These are phyloP conservation scores for Talaromyces sp. DNA, from an alignment of 2,329 filamentous ascomycete species.

Conservation along the genomic window DNA sequence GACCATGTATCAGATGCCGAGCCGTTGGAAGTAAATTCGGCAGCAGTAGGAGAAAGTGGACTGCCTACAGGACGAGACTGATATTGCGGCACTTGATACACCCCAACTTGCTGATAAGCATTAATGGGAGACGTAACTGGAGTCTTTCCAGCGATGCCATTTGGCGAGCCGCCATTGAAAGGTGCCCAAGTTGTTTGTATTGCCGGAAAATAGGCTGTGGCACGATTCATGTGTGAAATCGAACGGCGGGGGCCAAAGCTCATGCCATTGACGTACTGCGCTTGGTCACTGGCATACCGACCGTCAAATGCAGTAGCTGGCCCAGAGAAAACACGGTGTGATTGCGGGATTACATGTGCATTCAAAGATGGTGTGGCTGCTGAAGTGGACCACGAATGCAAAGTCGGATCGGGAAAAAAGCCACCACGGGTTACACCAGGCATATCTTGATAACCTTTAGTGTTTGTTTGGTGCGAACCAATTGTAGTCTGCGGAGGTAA, in stretches of 20 bases:
- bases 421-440: constrained; percentile 16
- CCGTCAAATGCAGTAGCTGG: constrained; percentile 25
- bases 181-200: constrained; percentile 28
- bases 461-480: constrained; percentile 18
- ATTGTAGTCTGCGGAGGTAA: constrained; percentile 20
- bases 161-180: constrained; percentile 21
- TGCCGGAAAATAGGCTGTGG: constrained; percentile 26
- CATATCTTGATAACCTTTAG: constrained; percentile 23
- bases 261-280: constrained; percentile 21
- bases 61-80: constrained; percentile 57
- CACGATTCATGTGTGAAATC: constrained; percentile 26
- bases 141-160: constrained; percentile 21
- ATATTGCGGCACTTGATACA: constrained; percentile 37
- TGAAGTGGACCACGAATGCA: constrained; percentile 2
- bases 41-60: constrained; percentile 65
- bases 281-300: constrained; percentile 26
- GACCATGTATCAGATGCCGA: constrained; percentile 24
- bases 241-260: constrained; percentile 22
- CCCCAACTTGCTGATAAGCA: constrained; percentile 28
- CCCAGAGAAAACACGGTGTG: constrained; percentile 31
- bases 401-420: constrained; percentile 19
- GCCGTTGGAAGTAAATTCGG: constrained; percentile 59
- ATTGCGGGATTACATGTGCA: constrained; percentile 25
- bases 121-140: constrained; percentile 21
- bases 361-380: constrained; percentile 9